A percentile compares a stretch with the other conserved stretches of the same genome.
Conservation (phyloP, 768 basidiomycete species). For the Dendrothele bispora region DNA sequence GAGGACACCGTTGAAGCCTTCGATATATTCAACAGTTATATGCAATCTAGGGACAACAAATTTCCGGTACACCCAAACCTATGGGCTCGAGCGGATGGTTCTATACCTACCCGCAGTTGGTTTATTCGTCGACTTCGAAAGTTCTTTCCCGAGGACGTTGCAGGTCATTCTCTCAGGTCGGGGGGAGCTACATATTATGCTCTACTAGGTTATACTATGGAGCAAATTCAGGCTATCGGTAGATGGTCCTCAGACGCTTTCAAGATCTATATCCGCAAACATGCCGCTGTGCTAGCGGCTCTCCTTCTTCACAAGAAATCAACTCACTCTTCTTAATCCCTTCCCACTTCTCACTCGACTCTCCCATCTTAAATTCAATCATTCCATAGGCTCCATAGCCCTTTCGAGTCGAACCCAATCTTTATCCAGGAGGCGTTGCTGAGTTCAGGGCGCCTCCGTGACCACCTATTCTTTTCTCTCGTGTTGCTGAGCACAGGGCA, state of each 20-base stretch:
- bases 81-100: conserved; percentile 19
- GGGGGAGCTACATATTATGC: conserved; percentile 29
- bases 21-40: neutral
- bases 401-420: no score
- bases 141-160: conserved; percentile 11
- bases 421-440: no score
- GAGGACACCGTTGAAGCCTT: no score
- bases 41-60: neutral
- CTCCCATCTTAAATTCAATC: no score
- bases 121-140: conserved; percentile 19
- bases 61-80: conserved; percentile 16
- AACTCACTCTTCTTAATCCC: no score
- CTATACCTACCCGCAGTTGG: conserved; percentile 27
- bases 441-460: no score
- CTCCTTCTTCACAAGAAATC: no score
- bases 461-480: no score
- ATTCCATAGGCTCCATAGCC: no score
- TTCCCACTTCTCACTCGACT: no score
- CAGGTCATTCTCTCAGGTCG: conserved; percentile 29
- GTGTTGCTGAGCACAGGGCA: no score
- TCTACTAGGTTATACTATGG: conserved; percentile 18
- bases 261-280: conserved; percentile 13
- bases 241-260: conserved; percentile 27
- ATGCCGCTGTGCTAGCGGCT: no score
- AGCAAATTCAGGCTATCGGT: conserved; percentile 25